Base-by-base conservation (phyloP, 352 stramenopile genomes). In the Plasmopara viticola region DNA sequence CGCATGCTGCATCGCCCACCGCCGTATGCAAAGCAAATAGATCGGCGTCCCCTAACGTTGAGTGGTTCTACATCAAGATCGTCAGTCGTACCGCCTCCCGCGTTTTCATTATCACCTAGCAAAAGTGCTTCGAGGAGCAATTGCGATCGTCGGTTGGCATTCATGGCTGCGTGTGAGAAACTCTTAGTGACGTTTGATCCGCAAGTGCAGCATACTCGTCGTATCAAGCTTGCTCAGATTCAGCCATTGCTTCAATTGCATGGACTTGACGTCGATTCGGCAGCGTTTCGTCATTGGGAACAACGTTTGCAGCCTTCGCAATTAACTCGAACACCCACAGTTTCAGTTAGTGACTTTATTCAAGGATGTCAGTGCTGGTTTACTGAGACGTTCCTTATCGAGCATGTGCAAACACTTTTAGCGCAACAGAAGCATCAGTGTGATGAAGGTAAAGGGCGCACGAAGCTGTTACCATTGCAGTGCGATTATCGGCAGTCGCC, bases 291-390 rank as follows among this genome's bases (percentile, higher is more conserved):
- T 20, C 72, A 64, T 47, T 86, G 74, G 73, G 73, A 90, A 42
- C 80, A 90, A 35, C 63, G 58, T 1, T 25, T 88, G 4, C 47
- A 71, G 0, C 40, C 48, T 8, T 37, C 35, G 44, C 47, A 30
- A 41, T 20, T 52, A 43, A 53, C 35, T 12, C 1, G 29, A 51
- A 52, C 44, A n/a, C 48, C 53, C 6, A 69, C 49, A 10, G 43
- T 63, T 7, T 66, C 63, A 2, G 53, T 86, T 25, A 72, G 68
- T 10, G 45, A 81, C 4, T 58, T 76, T 18, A 69, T 77, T 20
- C 64, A 82, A 41, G 75, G 61, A 2, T 79, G 77, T 43, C 59
- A 49, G 12, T 60, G 71, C 29, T 87, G 74, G 74, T 86, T 87
- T 45, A 62, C 47, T 13, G 72, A 82, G 48, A 54, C 51, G 9